These are phyloP conservation scores for Lojkania enalia DNA, from an alignment of 2,329 filamentous ascomycete species.

Conservation along the genomic window DNA sequence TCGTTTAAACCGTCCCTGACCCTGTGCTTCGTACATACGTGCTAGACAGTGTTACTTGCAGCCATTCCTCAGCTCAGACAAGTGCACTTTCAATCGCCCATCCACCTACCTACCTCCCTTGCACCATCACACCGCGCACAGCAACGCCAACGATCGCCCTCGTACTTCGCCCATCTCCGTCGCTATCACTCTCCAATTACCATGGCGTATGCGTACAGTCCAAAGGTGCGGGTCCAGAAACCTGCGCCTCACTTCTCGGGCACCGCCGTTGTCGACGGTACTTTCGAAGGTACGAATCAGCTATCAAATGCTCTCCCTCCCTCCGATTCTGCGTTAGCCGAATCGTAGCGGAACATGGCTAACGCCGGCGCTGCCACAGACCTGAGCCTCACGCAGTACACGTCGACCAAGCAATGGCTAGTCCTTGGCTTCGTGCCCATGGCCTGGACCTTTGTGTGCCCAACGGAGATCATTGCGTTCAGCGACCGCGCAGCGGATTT, in stretches of 20 bases:
- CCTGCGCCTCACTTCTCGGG: constrained; percentile 44
- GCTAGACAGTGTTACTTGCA: constrained; percentile 9
- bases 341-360: constrained; percentile 2
- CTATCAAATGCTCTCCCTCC: neutral
- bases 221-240: constrained; percentile 46
- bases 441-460: constrained; percentile 70
- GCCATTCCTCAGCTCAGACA: constrained; percentile 1
- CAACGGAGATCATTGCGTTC: constrained; percentile 68
- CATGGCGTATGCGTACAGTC: constrained; percentile 42
- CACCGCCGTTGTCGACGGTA: constrained; percentile 46
- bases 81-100: too few relatives aligned
- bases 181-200: constrained; percentile 4
- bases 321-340: neutral
- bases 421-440: constrained; percentile 69
- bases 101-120: neutral
- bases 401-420: constrained; percentile 58
- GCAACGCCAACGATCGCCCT: neutral
- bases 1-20: constrained; percentile 7
- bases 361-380: constrained; percentile 25
- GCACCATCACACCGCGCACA: neutral
- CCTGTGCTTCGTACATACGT: constrained; percentile 8
- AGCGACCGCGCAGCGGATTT: constrained; percentile 65
- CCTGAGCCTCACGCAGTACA: constrained; percentile 45
- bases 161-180: constrained; percentile 4
- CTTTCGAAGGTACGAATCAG: constrained; percentile 42